Base-by-base conservation (phyloP, 148 eudicot species). In the Vaccinium corymbosum region DNA sequence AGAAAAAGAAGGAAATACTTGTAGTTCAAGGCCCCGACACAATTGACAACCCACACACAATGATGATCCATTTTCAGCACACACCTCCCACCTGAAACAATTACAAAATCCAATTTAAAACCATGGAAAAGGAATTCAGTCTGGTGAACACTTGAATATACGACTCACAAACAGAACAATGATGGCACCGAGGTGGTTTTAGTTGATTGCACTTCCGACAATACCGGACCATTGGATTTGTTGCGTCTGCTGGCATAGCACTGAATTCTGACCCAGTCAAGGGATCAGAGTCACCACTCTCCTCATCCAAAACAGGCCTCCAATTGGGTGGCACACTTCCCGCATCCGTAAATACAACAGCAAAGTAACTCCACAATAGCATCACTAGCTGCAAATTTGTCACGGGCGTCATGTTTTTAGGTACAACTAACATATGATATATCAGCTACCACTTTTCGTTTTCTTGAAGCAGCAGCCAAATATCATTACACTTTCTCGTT, bases 11-110 rank as follows among this genome's bases (percentile, higher is more conserved):
- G 98, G 93, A 97, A 97, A 86, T 95, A 93, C 88, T 97, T 97
- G 87, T 97, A 97, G 87, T 97, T 97, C 83, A 93, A 87, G 86
- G 99, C 99, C 77, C 99, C 99, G 59, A 97, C 98, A 84, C 98
- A 97, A 84, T 97, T 97, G 80, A 97, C 98, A 83, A 97, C 99
- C 99, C 99, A 97, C 49, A 97, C 99, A 87, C 99, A 97, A 87
- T 97, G 99, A 86, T 97, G 99, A 86, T 97, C 99, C 99, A 97
- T 97, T 87, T 97, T 97, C 62, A 97, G 94, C 78, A 97, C 91
- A 83, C 99, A 97, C 83, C 94, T 92, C 86, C 96, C 98, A 90
- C 99, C 99, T 97, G 90, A 80, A 70, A 88, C 53, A 81, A 25
- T 46, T 72, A 55, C 61, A 20, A 83, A 70, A 78, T 62, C 80